Evolutionary conservation across 2,329 filamentous ascomycete species (phyloP), one percentile per base, ranked within the genome.

Genomic region (Colletotrichum phormii): DNA sequence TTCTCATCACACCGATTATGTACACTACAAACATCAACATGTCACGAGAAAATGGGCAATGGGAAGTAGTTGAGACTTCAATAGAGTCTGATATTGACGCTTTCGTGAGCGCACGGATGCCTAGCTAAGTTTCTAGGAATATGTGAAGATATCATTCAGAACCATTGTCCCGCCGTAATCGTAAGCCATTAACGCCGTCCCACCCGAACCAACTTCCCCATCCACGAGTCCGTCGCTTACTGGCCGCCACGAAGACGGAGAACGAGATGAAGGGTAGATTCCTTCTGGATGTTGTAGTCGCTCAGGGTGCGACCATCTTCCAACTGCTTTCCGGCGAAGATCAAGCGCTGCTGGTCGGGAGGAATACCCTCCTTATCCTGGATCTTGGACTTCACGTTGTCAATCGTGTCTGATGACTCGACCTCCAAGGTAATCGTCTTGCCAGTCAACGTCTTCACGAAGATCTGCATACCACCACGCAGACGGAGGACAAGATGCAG

Each of bases 321-420:
- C 7, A 98, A 90, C 83, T 98, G 95, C 89, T 98, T 98, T 69
- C 95, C 95, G 60, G 95, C 95, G 78, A 98, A 98, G 83, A 98
- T 98, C 77, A 98, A 85, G 78, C 95, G 95, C 87, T 98, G 95
- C 85, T 98, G 95, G 82, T 98, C 95, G 15, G 95, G 95, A 58
- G 95, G 95, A 71, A 98, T 98, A 37, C 95, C 95, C 85, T 98
- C 95, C 90, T 98, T 98, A 81, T 98, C 95, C 84, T 98, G 95
- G 58, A 98, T 98, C 90, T 98, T 98, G 63, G 89, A 91, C 91
- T 98, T 98, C 53, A 98, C 95, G 75, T 98, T 98, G 87, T 97
- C 95, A 84, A 97, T 97, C 54, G 95, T 97, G 79, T 97, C 95
- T 1, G 91, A 94, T 0, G 93, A 95, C 83, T 97, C 94, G 1